Evolutionary conservation across 495 filamentous ascomycete genomes (phyloP), one percentile per base, ranked within the genome.

Genomic region (Hypoxylon fragiforme): DNA sequence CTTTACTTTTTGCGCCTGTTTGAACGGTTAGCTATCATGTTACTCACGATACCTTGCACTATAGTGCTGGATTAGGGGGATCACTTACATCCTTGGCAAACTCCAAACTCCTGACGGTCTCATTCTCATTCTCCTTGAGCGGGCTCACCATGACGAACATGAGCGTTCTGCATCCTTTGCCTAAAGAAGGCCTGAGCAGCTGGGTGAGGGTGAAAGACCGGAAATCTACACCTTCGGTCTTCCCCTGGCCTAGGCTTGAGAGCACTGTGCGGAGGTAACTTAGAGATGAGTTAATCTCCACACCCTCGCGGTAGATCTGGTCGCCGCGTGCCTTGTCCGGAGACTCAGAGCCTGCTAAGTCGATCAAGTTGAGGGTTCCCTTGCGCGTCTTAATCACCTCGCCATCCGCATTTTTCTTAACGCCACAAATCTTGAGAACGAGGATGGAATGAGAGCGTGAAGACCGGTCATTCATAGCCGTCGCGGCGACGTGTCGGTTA

Each of bases 81-180:
- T 4, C 11, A 72, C 71, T 70, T 62, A 81, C 92, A 78, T 97
- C 97, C 8, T 89, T 94, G 12, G 95, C 94, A 74, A 99, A 99
- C 66, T 95, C 88, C 67, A 99, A 79, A 72, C 90, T 95, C 20
- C 92, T 95, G 70, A 97, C 81, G 11, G 91, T 97, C 77, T 99
- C 95, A 45, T 82, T 85, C 45, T 97, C 75, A 75, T 97, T 95
- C 2, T 87, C 89, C 77, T 95, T 86, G 43, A 97, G 73, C 21
- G 94, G 94, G 66, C 87, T 92, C 56, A 95, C 87, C 90, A 97
- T 97, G 70, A 97, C 90, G 62, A 99, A 96, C 94, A 97, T 99
- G 54, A 99, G 87, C 3, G 95, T 97, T 73, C 96, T 95, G 48
- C 87, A 90, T 66, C 96, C 96, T 26, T 95, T 95, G 12, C 94